A percentile compares a stretch with the other conserved stretches of the same genome.
Evolutionary conservation across 345 rosid genomes (phyloP).

Genomic region (Cardamine chenopodiifolia): DNA sequence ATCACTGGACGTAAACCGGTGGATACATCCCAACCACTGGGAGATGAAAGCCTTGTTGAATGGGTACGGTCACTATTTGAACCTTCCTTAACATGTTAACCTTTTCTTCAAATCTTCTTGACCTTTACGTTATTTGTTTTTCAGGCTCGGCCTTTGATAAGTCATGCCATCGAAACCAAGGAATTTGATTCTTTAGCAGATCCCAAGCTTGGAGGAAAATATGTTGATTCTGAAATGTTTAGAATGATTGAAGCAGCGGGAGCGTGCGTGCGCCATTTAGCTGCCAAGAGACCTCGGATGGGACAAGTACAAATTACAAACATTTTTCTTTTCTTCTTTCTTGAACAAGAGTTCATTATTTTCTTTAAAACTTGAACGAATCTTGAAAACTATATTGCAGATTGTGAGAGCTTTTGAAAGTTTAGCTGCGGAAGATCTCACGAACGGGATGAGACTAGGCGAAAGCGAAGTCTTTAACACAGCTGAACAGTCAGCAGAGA

Average conservation of each 20-base stretch:
- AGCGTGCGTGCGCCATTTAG: constrained; percentile 84
- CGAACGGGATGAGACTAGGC: constrained; percentile 90
- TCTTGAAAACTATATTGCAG: constrained; percentile 46
- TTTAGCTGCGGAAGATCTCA: constrained; percentile 66
- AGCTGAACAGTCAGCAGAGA: constrained; percentile 82
- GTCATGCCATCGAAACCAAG: constrained; percentile 70
- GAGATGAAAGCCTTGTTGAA: constrained; percentile 96
- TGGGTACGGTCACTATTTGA: constrained; percentile 57
- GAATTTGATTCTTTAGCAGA: constrained; percentile 69
- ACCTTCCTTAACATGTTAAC: not conserved
- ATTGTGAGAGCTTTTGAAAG: constrained; percentile 82
- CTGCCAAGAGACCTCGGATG: constrained; percentile 94
- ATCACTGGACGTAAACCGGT: constrained; percentile 96
- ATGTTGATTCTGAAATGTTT: constrained; percentile 73
- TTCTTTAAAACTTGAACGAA: not conserved
- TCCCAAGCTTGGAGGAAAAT: constrained; percentile 72
- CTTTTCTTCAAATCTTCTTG: not conserved
- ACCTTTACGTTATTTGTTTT: not conserved
- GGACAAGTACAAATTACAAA: constrained; percentile 63
- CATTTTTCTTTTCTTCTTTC: not conserved
- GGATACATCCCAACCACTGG: constrained; percentile 80
- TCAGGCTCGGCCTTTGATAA: constrained; percentile 89
- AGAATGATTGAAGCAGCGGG: constrained; percentile 93
- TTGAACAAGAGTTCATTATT: not conserved
- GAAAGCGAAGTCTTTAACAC: constrained; percentile 78